phyloP scores from a whole-genome alignment of 1,284 basidiomycete species.

The Naganishia liquefaciens region DNA sequence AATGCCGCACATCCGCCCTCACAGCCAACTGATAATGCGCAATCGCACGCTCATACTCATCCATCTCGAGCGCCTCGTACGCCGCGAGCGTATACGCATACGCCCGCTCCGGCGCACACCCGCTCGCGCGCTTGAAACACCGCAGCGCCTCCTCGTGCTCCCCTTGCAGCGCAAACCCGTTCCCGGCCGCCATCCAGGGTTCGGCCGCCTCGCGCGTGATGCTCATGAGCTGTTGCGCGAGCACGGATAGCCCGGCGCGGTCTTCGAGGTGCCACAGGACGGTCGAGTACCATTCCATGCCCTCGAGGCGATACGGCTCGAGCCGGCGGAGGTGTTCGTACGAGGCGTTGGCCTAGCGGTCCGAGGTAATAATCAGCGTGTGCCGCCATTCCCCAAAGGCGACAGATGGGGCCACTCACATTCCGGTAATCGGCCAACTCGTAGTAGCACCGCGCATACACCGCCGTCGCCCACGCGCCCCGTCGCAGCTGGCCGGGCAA shows the following conservation, averaged over 20 bases:
- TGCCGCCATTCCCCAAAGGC: neutral
- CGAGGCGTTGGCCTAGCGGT: conserved; percentile 76
- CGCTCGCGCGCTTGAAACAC: conserved; percentile 84
- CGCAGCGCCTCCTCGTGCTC: conserved; percentile 85
- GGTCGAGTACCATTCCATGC: conserved; percentile 93
- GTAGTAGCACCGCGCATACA: conserved; percentile 81
- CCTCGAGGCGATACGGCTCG: conserved; percentile 79
- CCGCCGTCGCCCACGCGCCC: conserved; percentile 72
- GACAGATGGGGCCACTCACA: conserved; percentile 59
- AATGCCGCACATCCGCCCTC: conserved; percentile 81
- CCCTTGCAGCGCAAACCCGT: conserved; percentile 86
- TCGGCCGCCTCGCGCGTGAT: conserved; percentile 78
- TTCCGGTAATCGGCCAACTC: conserved; percentile 80
- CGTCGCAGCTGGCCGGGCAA: conserved; percentile 74
- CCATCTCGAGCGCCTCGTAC: conserved; percentile 84
- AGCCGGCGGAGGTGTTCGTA: conserved; percentile 75
- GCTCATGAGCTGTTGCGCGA: conserved; percentile 83
- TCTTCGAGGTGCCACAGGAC: conserved; percentile 87
- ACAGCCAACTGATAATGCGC: conserved; percentile 86
- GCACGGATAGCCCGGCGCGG: conserved; percentile 76
- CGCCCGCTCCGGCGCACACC: conserved; percentile 78
- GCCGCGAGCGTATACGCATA: conserved; percentile 93
- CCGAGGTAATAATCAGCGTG: conserved; percentile 12
- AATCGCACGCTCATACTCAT: conserved; percentile 85
- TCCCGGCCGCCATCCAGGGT: conserved; percentile 92